Conservation (phyloP, 1,139 yeast genomes). For the Candida tunisiensis region DNA sequence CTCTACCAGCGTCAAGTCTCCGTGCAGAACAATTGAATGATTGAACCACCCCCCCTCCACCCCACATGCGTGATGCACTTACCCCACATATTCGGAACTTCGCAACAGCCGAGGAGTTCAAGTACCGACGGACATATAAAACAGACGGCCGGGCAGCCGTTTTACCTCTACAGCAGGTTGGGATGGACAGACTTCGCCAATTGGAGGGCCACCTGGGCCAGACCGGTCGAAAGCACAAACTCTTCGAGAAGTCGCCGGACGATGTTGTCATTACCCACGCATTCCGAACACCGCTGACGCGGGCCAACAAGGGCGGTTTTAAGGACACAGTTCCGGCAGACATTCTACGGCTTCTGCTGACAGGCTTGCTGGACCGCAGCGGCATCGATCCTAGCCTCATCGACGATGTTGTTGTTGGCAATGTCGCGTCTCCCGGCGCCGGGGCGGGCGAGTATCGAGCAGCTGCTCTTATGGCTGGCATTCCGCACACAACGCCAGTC, state of each 20-base stretch:
- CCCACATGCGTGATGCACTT: slow-evolving; percentile 1
- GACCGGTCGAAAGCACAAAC: slow-evolving; percentile 14
- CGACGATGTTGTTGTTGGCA: slow-evolving; percentile 78
- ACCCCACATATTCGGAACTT: too few species aligned
- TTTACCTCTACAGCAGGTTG: too few species aligned
- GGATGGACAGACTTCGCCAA: too few species aligned
- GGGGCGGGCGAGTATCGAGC: slow-evolving; percentile 86
- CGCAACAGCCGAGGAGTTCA: too few species aligned
- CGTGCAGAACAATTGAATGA: slow-evolving; percentile 1
- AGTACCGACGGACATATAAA: too few species aligned
- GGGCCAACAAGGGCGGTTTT: slow-evolving; percentile 71
- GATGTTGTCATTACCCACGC: slow-evolving; percentile 83
- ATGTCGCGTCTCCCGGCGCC: slow-evolving; percentile 78
- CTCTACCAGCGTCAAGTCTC: slow-evolving; percentile 66
- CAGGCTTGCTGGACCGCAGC: slow-evolving; percentile 39
- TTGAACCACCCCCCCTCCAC: slow-evolving; percentile 1
- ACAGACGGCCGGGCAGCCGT: too few species aligned
- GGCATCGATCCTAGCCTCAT: slow-evolving; percentile 48
- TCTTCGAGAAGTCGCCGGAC: slow-evolving; percentile 52
- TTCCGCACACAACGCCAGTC: slow-evolving; percentile 57
- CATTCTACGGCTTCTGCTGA: slow-evolving; percentile 45
- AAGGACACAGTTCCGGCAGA: slow-evolving; percentile 66
- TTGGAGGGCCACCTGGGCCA: too few species aligned
- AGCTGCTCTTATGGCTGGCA: slow-evolving; percentile 59
- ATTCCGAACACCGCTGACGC: slow-evolving; percentile 77